Percentiles rank a stretch among this genome's conserved stretches.
These are phyloP conservation scores for Scedosporium minutisporum DNA, from an alignment of 2,329 filamentous ascomycete species.

Conservation along the genomic window DNA sequence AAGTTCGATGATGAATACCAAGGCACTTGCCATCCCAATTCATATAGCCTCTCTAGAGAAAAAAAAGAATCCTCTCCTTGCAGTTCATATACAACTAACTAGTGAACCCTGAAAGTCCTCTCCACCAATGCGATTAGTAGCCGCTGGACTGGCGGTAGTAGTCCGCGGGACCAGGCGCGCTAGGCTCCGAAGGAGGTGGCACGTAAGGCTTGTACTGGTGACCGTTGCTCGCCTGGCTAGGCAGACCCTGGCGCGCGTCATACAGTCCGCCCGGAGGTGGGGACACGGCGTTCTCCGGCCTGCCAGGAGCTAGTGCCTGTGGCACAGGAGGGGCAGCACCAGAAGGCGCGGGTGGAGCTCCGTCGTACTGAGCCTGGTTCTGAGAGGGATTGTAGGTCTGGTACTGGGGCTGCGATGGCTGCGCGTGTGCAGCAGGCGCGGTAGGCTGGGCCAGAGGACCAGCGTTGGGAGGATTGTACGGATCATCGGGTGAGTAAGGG, in stretches of 20 bases:
- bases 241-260: slow-evolving; percentile 40
- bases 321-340: slow-evolving; percentile 32
- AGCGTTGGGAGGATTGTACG: slow-evolving; percentile 16
- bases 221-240: slow-evolving; percentile 28
- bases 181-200: slow-evolving; percentile 33
- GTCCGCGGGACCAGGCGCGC: slow-evolving; percentile 42
- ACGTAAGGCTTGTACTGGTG: slow-evolving; percentile 54
- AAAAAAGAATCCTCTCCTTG: no score
- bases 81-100: neutral
- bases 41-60: neutral
- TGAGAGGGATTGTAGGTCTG: slow-evolving; percentile 29
- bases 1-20: neutral
- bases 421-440: slow-evolving; percentile 16
- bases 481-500: slow-evolving; percentile 39
- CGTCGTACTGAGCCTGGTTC: slow-evolving; percentile 13
- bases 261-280: slow-evolving; percentile 36
- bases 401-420: slow-evolving; percentile 27
- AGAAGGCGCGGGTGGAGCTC: slow-evolving; percentile 23
- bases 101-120: neutral
- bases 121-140: neutral
- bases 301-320: slow-evolving; percentile 20
- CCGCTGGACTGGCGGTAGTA: slow-evolving; percentile 40
- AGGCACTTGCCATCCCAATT: neutral
- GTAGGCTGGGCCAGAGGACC: slow-evolving; percentile 15
- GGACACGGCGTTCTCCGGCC: slow-evolving; percentile 21